phyloP scores from a whole-genome alignment of 192 early-diverging fungal species.

The Backusella psychrophila region DNA sequence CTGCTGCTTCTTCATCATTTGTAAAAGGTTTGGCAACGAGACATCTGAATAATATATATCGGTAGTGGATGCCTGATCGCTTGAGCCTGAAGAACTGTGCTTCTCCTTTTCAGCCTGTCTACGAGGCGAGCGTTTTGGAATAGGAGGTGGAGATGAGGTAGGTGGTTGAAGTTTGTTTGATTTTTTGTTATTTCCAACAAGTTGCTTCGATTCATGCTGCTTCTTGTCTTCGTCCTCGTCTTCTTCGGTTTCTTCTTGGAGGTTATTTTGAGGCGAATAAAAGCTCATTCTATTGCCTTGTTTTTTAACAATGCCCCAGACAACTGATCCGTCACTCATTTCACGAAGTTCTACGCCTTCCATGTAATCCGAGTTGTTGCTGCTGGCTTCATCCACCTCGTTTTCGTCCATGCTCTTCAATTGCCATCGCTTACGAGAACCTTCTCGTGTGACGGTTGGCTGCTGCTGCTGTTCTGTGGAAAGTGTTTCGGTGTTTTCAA shows the following conservation, averaged over 20 bases:
- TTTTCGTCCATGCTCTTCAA: constrained; percentile 1
- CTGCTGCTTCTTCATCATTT: constrained; percentile 11
- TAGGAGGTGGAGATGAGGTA: constrained; percentile 17
- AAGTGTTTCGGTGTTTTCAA: background rate
- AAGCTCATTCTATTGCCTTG: constrained; percentile 27
- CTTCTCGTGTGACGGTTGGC: background rate
- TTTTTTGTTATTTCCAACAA: constrained; percentile 11
- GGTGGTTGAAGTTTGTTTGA: background rate
- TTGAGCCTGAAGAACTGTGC: background rate
- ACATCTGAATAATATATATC: constrained; percentile 5
- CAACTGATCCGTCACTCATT: constrained; percentile 35
- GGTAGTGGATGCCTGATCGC: background rate
- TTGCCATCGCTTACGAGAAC: background rate
- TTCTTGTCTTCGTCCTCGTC: constrained; percentile 10
- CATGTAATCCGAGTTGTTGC: background rate
- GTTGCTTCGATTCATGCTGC: constrained; percentile 23
- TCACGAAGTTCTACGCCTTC: constrained; percentile 37
- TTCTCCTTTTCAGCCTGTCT: constrained; percentile 4
- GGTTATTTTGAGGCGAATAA: constrained; percentile 3
- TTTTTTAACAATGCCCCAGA: constrained; percentile 33
- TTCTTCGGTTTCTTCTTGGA: constrained; percentile 6
- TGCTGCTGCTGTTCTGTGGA: background rate
- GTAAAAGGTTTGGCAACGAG: background rate
- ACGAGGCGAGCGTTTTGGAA: constrained; percentile 25
- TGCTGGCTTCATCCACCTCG: background rate